Base-by-base conservation (phyloP, 2,329 filamentous ascomycete genomes). In the Xylariaceae sp. region DNA sequence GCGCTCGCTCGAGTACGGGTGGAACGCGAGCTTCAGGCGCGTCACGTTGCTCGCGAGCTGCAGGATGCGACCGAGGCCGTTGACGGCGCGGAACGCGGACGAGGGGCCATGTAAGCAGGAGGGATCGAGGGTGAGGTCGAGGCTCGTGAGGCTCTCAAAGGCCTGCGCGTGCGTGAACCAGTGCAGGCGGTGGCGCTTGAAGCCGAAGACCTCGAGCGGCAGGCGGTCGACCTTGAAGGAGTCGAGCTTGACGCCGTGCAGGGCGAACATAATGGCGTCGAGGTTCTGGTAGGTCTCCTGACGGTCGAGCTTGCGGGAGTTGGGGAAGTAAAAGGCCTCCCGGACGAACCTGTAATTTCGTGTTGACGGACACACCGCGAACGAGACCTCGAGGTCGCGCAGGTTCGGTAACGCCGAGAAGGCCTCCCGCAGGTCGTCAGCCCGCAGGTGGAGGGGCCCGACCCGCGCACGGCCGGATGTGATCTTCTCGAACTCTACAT, bases 201-300 rank as follows among this genome's bases (percentile, higher is more conserved):
- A 56, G 53, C 73, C 72, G 62, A 78, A 76, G 13, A 77, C 66
- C 61, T 78, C 76, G 50, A 78, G 71, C 6, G 77, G 77, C 53
- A 79, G 70, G 10, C 75, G 73, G 65, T 79, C 76, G 57, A 79
- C 70, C 53, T 73, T 69, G 58, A 79, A 73, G 4, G 74, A 73
- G 9, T 67, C 64, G 48, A 78, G 68, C 17, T 66, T 67, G 37
- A 73, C 64, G 37, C 74, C 73, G 45, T 75, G 71, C 55, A 75
- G 60, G 35, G 75, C 74, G 39, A 72, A 72, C 45, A 76, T 71
- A 60, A 77, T 72, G 57, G 73, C 69, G 61, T 76, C 73, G 49
- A 77, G 65, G 60, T 76, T 74, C 64, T 73, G 73, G 65, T 73
- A 73, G 15, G 74, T 75, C 60, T 71, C 68, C 37, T 65, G 66